phyloP scores from a whole-genome alignment of 2,329 filamentous ascomycete species.

The Trichoderma semiorbis region DNA sequence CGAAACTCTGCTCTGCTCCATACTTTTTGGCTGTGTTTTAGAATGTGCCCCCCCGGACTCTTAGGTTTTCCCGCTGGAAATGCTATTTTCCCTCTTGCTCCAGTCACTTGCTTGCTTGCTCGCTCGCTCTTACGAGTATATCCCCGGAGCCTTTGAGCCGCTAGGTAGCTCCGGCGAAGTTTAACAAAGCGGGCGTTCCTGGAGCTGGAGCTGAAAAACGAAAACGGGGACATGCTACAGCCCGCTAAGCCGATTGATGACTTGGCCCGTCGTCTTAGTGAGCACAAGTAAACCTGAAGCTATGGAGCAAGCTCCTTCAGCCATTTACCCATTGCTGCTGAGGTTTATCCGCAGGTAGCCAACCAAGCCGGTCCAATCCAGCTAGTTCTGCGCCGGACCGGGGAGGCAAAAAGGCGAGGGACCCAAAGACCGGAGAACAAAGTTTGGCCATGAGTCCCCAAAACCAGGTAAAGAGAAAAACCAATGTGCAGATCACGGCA shows the following conservation, averaged over 20 bases:
- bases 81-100: background rate
- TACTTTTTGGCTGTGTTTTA: background rate
- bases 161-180: constrained; percentile 9
- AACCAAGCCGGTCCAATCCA: background rate
- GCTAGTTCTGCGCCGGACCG: background rate
- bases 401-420: background rate
- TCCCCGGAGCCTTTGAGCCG: constrained; percentile 4
- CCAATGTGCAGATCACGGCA: background rate
- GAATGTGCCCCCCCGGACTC: background rate
- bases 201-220: constrained; percentile 8
- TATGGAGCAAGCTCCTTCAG: background rate
- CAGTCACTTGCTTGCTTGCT: background rate
- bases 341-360: background rate
- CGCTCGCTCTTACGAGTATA: background rate
- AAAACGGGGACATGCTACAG: background rate
- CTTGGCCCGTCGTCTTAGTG: background rate
- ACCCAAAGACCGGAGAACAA: background rate
- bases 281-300: background rate
- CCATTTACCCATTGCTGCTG: background rate
- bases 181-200: constrained; percentile 11
- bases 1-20: background rate
- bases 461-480: background rate
- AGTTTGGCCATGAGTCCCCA: background rate
- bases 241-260: background rate
- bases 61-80: background rate